A percentile compares a stretch with the other conserved stretches of the same genome.
Conservation (phyloP, 2,329 filamentous ascomycete species). For the Ophiostoma pallidulum region DNA sequence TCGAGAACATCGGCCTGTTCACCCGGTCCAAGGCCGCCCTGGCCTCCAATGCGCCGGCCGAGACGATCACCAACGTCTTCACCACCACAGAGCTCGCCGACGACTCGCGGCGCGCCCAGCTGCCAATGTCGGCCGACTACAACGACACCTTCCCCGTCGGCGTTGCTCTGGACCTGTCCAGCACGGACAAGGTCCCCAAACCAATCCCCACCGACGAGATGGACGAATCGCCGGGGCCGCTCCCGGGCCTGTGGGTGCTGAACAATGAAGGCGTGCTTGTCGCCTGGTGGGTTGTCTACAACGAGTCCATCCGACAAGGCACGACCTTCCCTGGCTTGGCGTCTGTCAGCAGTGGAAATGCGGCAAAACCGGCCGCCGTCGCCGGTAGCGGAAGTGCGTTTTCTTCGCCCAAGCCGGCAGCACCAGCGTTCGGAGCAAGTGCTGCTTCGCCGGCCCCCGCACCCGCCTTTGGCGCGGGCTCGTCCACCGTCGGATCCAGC, state of each 20-base stretch:
- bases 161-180: slow-evolving; percentile 72
- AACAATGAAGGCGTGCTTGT: slow-evolving; percentile 82
- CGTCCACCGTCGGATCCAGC: slow-evolving; percentile 41
- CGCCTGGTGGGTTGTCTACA: slow-evolving; percentile 88
- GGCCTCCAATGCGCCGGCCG: slow-evolving; percentile 47
- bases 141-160: slow-evolving; percentile 73
- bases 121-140: slow-evolving; percentile 60
- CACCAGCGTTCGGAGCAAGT: slow-evolving; percentile 22
- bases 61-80: slow-evolving; percentile 57
- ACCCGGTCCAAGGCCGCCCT: slow-evolving; percentile 63
- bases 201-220: slow-evolving; percentile 73
- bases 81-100: slow-evolving; percentile 62
- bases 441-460: slow-evolving; percentile 9
- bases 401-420: slow-evolving; percentile 26
- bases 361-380: slow-evolving; percentile 2
- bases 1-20: slow-evolving; percentile 68
- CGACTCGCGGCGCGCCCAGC: slow-evolving; percentile 63
- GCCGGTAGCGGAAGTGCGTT: slow-evolving; percentile 14
- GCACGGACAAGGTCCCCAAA: slow-evolving; percentile 64
- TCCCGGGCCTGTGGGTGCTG: slow-evolving; percentile 75
- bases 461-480: slow-evolving; percentile 3
- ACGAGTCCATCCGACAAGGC: slow-evolving; percentile 69
- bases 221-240: slow-evolving; percentile 64
- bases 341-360: slow-evolving; percentile 29
- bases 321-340: slow-evolving; percentile 64